Base-by-base conservation (phyloP, 306 rosid genomes). In the Abrus pulchellus region DNA sequence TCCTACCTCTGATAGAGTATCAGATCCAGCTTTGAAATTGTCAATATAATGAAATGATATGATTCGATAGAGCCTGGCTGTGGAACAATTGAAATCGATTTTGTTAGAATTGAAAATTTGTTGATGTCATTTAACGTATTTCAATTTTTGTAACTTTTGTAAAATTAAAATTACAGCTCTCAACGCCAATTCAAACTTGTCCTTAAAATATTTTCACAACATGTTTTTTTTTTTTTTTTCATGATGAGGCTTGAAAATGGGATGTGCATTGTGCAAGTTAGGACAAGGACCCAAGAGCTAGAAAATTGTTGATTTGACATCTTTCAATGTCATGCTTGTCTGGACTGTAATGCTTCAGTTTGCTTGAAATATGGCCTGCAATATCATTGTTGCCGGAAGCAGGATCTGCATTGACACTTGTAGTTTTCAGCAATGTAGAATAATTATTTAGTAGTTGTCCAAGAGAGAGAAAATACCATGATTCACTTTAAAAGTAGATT, bases 301-400 rank as follows among this genome's bases (percentile, higher is more conserved):
- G 30, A 77, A 50, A 47, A 76, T 8, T 32, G 71, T 48, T 20
- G 44, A 52, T 11, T 49, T 64, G 52, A 6, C 64, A 64, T 76
- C 12, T 49, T 50, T 53, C 73, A 20, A 29, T 76, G 30, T 63
- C 53, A 20, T 76, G 41, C 54, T 30, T 63, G 81, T 77, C 56
- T 27, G 5, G 52, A 64, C n/a, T 49, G 66, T 53, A 12, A 36
- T 44, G 52, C 59, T 65, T 52, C 41, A 52, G 50, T 65, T 52
- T 77, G 74, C 55, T 40, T 20, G 44, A 62, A 28, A 54, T 55
- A 9, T 38, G 5, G 11, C 41, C 1, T 1, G 68, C 45, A 41
- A 66, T 52, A 38, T 77, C 45, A 40, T 66, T 77, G 74, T 40
- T 77, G 67, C 67, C 3, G 10, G 55, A 32, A 53, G 53, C 30